A percentile compares a stretch with the other conserved stretches of the same genome.
These are phyloP conservation scores for Acorus calamus DNA, from an alignment of 106 monocot species.

Conservation along the genomic window DNA sequence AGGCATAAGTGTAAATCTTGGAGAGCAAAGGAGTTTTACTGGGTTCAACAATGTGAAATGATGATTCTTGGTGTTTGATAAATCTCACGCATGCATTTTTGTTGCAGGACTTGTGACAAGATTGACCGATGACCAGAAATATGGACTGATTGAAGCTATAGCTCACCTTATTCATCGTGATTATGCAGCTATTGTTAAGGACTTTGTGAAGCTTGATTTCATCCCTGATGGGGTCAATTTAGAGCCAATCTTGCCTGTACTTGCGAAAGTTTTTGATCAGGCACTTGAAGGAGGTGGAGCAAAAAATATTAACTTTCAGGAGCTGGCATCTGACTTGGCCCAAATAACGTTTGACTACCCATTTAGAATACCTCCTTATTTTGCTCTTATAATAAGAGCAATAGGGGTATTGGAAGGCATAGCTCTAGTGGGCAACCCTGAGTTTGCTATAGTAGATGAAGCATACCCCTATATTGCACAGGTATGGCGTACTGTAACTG, in stretches of 20 bases:
- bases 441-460: slow-evolving; percentile 97
- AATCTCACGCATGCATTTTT: neutral
- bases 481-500: slow-evolving; percentile 17
- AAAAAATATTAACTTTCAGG: slow-evolving; percentile 98
- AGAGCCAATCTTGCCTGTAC: slow-evolving; percentile 82
- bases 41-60: no score
- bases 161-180: slow-evolving; percentile 98
- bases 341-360: slow-evolving; percentile 99
- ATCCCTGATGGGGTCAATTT: slow-evolving; percentile 98
- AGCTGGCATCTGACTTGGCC: slow-evolving; percentile 90
- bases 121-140: slow-evolving; percentile 95
- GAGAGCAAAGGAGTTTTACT: no score
- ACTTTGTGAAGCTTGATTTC: slow-evolving; percentile 96
- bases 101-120: slow-evolving; percentile 80
- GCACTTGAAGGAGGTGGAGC: slow-evolving; percentile 98
- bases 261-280: slow-evolving; percentile 99
- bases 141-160: slow-evolving; percentile 98
- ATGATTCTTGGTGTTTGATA: no score
- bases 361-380: slow-evolving; percentile 98
- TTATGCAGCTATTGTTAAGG: slow-evolving; percentile 90
- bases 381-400: slow-evolving; percentile 97
- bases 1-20: no score
- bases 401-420: slow-evolving; percentile 98
- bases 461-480: slow-evolving; percentile 99
- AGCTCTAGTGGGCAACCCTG: slow-evolving; percentile 91